A percentile compares a stretch with the other conserved stretches of the same genome.
These are phyloP conservation scores for Penicillium odoratum DNA, from an alignment of 495 filamentous ascomycete genomes.

Conservation along the genomic window DNA sequence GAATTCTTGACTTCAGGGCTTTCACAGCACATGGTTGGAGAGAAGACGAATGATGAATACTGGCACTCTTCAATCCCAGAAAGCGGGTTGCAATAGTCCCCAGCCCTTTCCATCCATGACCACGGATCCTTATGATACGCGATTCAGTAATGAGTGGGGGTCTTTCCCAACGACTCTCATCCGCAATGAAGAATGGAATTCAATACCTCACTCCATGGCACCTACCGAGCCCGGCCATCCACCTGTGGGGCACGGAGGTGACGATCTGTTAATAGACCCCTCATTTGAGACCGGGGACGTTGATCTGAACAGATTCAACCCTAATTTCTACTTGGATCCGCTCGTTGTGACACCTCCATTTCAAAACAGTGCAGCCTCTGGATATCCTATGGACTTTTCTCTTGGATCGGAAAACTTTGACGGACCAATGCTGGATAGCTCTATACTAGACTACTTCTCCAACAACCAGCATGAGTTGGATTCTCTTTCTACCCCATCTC, in stretches of 20 bases:
- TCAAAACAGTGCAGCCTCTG: not conserved
- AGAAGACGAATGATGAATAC: not conserved
- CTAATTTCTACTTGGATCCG: not conserved
- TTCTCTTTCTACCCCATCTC: not conserved
- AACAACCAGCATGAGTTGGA: not conserved
- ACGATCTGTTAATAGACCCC: not conserved
- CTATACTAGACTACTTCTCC: not conserved
- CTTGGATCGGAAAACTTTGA: not conserved
- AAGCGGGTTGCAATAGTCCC: not conserved
- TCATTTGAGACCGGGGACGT: not conserved
- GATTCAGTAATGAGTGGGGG: not conserved
- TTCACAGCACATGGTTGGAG: not conserved
- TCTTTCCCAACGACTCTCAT: not conserved
- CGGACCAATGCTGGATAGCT: not conserved
- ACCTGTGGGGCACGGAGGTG: not conserved
- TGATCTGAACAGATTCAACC: not conserved
- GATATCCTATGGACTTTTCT: not conserved
- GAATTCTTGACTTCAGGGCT: not conserved
- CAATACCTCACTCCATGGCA: not conserved
- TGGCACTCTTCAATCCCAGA: not conserved
- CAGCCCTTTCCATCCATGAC: not conserved
- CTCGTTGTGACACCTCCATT: not conserved
- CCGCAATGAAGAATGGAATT: not conserved
- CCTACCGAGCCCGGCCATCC: not conserved
- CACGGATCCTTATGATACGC: not conserved